A percentile compares a stretch with the other conserved stretches of the same genome.
Evolutionary conservation across 176 grass and related monocot genomes (phyloP).

Genomic region (Ananas comosus): DNA sequence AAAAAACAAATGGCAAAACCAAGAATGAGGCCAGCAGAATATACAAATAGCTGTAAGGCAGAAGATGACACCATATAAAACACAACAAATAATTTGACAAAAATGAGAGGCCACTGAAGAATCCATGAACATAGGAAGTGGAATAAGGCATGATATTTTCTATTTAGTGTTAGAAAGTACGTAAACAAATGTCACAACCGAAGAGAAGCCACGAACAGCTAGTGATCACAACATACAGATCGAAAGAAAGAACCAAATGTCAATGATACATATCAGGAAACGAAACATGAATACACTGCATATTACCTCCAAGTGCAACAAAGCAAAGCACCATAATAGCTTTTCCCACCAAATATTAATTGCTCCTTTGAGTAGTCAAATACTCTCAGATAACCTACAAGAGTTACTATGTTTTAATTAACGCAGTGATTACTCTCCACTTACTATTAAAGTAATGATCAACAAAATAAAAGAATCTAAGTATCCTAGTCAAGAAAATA

Average conservation of each 20-base stretch:
- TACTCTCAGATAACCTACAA: conserved; percentile 93
- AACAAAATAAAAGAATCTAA: background rate
- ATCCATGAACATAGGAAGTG: no score
- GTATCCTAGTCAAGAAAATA: conserved; percentile 35
- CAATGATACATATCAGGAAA: conserved; percentile 19
- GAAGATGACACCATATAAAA: no score
- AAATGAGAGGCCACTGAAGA: no score
- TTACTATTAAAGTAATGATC: background rate
- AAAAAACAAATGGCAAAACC: no score
- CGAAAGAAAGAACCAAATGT: background rate
- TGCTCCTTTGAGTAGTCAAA: conserved; percentile 84
- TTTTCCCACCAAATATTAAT: conserved; percentile 95
- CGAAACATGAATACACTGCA: conserved; percentile 12
- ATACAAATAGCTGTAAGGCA: no score
- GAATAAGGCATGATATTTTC: no score
- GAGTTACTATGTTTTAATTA: background rate
- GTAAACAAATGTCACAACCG: no score
- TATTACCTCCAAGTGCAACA: conserved; percentile 96
- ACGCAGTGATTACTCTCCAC: background rate
- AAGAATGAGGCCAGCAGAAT: no score
- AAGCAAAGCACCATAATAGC: conserved; percentile 90
- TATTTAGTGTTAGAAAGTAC: no score
- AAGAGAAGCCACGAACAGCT: no score
- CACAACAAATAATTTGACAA: no score
- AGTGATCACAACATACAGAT: background rate